A percentile compares a stretch with the other conserved stretches of the same genome.
Conservation (phyloP, 2,329 filamentous ascomycete genomes). For the Rutstroemia sp. region DNA sequence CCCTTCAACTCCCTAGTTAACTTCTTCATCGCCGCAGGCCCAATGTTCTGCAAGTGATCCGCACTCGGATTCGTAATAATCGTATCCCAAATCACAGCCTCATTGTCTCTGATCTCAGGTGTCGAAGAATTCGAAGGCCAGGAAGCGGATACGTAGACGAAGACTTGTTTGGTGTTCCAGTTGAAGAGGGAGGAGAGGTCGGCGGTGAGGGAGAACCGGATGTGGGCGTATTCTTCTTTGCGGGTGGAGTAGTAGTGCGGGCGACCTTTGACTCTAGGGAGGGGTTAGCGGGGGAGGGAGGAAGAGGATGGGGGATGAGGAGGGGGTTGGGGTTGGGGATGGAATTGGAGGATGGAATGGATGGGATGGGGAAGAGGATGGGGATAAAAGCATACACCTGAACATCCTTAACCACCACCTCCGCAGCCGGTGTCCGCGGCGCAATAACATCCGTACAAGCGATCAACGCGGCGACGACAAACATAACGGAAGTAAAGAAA, state of each 20-base stretch:
- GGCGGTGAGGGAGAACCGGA: slow-evolving; percentile 87
- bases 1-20: slow-evolving; percentile 50
- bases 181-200: slow-evolving; percentile 91
- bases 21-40: slow-evolving; percentile 54
- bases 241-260: slow-evolving; percentile 94
- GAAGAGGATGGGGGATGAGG: slow-evolving; percentile 10
- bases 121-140: slow-evolving; percentile 40
- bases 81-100: slow-evolving; percentile 90
- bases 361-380: slow-evolving; percentile 10
- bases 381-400: slow-evolving; percentile 60
- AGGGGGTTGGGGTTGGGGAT: not conserved
- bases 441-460: slow-evolving; percentile 70
- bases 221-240: slow-evolving; percentile 91
- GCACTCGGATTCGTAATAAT: slow-evolving; percentile 76
- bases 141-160: slow-evolving; percentile 87
- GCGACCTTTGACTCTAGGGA: slow-evolving; percentile 67
- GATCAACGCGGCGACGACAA: slow-evolving; percentile 70
- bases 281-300: not conserved
- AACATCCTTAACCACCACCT: slow-evolving; percentile 63
- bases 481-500: slow-evolving; percentile 94
- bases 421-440: slow-evolving; percentile 60
- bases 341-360: not conserved
- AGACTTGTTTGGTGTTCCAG: slow-evolving; percentile 99
- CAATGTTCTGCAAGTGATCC: slow-evolving; percentile 53
- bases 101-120: slow-evolving; percentile 37